phyloP scores from a whole-genome alignment of 164 flowering plant genomes.

The Annona squamosa region DNA sequence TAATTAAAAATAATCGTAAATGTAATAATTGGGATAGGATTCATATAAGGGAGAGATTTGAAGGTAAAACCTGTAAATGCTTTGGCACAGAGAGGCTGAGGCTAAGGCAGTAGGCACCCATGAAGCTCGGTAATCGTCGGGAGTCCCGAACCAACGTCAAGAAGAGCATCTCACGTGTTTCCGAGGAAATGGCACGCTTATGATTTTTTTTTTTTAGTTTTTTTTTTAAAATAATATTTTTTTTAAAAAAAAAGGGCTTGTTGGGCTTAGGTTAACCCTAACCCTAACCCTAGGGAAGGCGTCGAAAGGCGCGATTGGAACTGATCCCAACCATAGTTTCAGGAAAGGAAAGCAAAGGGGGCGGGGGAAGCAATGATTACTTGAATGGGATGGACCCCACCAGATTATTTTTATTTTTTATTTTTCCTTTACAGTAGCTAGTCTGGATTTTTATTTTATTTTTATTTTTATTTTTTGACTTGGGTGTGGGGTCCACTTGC shows the following conservation, averaged over 20 bases:
- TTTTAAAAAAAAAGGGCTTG: background rate
- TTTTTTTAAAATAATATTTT: background rate
- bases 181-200: background rate
- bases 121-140: background rate
- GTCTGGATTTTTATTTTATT: background rate
- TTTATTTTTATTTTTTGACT: constrained; percentile 27
- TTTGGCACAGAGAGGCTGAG: background rate
- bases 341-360: constrained; percentile 12
- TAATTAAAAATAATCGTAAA: no score
- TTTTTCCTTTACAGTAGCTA: constrained; percentile 20
- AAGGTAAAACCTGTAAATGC: no score
- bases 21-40: no score
- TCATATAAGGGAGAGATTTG: no score
- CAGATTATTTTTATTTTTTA: constrained; percentile 8
- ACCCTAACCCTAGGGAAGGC: constrained; percentile 1
- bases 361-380: constrained; percentile 31
- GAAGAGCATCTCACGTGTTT: background rate
- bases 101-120: background rate
- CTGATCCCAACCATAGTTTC: constrained; percentile 10
- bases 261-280: background rate
- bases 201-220: background rate
- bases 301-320: background rate
- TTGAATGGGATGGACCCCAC: constrained; percentile 36
- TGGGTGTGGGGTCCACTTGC: constrained; percentile 34
- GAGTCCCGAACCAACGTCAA: background rate